phyloP scores from a whole-genome alignment of 768 basidiomycete species.

The Mrakia hoshinonis region DNA sequence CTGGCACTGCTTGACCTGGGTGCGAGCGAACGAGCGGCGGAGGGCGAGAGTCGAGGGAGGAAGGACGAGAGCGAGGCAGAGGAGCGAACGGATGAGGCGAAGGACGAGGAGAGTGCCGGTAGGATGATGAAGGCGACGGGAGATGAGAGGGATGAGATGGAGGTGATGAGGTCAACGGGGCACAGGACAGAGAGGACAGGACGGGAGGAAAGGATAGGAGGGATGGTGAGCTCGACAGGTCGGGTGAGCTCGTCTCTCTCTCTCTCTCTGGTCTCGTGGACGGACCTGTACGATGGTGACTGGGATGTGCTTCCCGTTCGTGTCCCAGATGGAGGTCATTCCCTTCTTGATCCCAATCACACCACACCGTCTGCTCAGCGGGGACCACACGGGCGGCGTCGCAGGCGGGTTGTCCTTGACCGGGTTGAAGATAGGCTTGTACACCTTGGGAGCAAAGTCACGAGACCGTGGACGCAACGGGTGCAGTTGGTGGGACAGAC shows the following conservation, averaged over 20 bases:
- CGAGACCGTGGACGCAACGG: neutral
- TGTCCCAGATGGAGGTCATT: constrained; percentile 89
- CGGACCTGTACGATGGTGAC: constrained; percentile 89
- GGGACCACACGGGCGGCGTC: constrained; percentile 57
- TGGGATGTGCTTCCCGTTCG: constrained; percentile 74
- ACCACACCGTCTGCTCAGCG: constrained; percentile 77
- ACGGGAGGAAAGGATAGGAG: neutral
- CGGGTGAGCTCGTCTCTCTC: neutral
- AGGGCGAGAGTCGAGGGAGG: neutral
- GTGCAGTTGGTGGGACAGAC: neutral
- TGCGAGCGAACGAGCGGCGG: neutral
- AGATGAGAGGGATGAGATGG: neutral
- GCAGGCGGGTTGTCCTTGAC: neutral
- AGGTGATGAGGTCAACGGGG: neutral
- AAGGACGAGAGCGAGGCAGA: constrained; percentile 40
- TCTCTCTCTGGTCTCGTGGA: neutral
- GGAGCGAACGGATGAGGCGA: too few species aligned
- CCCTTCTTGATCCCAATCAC: constrained; percentile 90
- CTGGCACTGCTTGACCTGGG: constrained; percentile 36
- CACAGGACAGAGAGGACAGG: too few species aligned
- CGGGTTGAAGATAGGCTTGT: constrained; percentile 19
- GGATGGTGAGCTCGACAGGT: neutral
- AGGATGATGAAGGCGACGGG: neutral
- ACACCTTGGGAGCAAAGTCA: neutral
- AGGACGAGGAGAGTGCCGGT: constrained; percentile 53